Evolutionary conservation across 371 early-diverging fungal genomes (phyloP), one percentile per base, ranked within the genome.

Genomic region (Zopfochytrium polystomum): DNA sequence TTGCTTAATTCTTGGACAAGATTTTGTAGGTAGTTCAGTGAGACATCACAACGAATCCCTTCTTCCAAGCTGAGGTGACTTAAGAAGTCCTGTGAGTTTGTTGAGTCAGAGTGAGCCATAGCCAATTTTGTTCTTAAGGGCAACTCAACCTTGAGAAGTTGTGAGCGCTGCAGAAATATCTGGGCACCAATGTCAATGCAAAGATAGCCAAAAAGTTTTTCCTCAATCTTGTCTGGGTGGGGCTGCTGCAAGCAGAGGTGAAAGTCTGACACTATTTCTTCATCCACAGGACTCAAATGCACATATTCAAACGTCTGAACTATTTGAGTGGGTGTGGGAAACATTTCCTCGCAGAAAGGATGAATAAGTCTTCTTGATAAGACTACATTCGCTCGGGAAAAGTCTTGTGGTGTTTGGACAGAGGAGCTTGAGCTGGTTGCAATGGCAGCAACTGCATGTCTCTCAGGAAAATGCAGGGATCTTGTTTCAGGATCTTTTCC

Each of bases 231-330:
- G 20, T 30, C 34, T 27, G 45, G 48, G 35, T 29, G 60, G 18
- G 60, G 57, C 29, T 49, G 52, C 15, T 34, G 48, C 7, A 58
- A 4, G 26, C 62, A 43, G 9, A 52, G 26, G n/a, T 34, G 3
- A 33, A 70, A 70, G 5, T 65, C 54, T 22, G 47, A n/a, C 13
- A 70, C 42, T 1, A 53, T 42, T 25, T 58, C 51, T 15, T 66
- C 59, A 33, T 70, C 70, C 15, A 66, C n/a, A 6, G 63, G 67
- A 33, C 62, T 61, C 38, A 70, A 35, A 59, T 66, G 67, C 29
- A 70, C 55, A 11, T 23, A 47, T 13, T 60, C 60, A 45, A 52
- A 70, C 9, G 63, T 31, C 5, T 26, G 63, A 18, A 66, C 46
- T 23, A 38, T 58, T 30, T 67, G 62, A 13, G 67, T 57, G 3